phyloP scores from a whole-genome alignment of 345 rosid genomes.

The Erucastrum elatum region DNA sequence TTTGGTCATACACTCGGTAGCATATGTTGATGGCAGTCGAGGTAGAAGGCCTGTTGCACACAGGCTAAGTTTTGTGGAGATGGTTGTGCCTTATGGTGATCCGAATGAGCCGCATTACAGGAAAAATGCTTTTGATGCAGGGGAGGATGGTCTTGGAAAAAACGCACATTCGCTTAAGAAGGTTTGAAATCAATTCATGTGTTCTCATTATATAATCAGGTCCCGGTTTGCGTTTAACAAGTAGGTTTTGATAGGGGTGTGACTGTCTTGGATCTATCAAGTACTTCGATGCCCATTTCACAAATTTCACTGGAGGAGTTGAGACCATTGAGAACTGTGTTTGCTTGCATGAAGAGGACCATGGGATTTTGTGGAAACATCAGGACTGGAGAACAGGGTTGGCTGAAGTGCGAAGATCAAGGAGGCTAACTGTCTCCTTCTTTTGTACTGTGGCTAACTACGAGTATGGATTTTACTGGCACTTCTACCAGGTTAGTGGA shows the following conservation, averaged over 20 bases:
- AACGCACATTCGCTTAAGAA: slow-evolving; percentile 91
- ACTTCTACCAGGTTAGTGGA: slow-evolving; percentile 80
- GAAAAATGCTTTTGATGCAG: slow-evolving; percentile 97
- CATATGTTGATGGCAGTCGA: slow-evolving; percentile 84
- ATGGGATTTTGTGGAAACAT: slow-evolving; percentile 91
- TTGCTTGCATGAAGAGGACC: slow-evolving; percentile 93
- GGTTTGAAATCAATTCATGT: slow-evolving; percentile 43
- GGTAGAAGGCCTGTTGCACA: slow-evolving; percentile 91
- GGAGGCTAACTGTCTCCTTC: slow-evolving; percentile 80
- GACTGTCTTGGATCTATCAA: slow-evolving; percentile 87
- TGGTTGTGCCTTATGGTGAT: slow-evolving; percentile 98
- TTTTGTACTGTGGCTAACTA: slow-evolving; percentile 88
- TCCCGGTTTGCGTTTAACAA: slow-evolving; percentile 15
- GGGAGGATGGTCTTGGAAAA: slow-evolving; percentile 95
- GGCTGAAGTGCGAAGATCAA: slow-evolving; percentile 90
- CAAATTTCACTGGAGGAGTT: slow-evolving; percentile 86
- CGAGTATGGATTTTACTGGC: slow-evolving; percentile 92
- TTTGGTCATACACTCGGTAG: slow-evolving; percentile 83
- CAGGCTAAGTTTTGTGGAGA: slow-evolving; percentile 90
- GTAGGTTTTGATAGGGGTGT: slow-evolving; percentile 56
- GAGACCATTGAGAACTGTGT: slow-evolving; percentile 91
- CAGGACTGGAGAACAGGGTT: slow-evolving; percentile 97
- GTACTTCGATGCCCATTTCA: slow-evolving; percentile 89
- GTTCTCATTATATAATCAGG: slow-evolving; percentile 15
- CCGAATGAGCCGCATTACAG: slow-evolving; percentile 93